Percentiles rank a stretch among this genome's conserved stretches.
These are phyloP conservation scores for Fusarium sp. DNA, from an alignment of 2,329 filamentous ascomycete genomes.

Conservation along the genomic window DNA sequence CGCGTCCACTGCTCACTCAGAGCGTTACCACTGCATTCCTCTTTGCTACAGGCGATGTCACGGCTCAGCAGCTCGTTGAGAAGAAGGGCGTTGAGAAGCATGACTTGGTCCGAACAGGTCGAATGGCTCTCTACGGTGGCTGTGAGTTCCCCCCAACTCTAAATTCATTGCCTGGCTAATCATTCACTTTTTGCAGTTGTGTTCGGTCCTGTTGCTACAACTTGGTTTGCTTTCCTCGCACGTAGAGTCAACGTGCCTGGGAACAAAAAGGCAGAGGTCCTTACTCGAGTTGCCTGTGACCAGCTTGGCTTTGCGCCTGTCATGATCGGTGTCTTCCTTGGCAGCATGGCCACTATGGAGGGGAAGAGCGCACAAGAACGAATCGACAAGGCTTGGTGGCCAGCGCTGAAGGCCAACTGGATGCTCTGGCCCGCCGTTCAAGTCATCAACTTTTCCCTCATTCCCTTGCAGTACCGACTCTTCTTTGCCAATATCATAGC, in stretches of 20 bases:
- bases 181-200: slow-evolving; percentile 63
- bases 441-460: slow-evolving; percentile 85
- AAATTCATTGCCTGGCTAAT: not conserved
- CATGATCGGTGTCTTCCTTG: slow-evolving; percentile 85
- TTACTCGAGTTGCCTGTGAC: slow-evolving; percentile 83
- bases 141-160: slow-evolving; percentile 60
- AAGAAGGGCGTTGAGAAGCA: slow-evolving; percentile 82
- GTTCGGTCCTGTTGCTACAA: slow-evolving; percentile 89
- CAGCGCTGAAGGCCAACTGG: slow-evolving; percentile 85
- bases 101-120: slow-evolving; percentile 76
- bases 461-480: slow-evolving; percentile 85
- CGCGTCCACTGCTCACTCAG: slow-evolving; percentile 88
- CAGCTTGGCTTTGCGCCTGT: slow-evolving; percentile 87
- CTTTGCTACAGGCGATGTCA: slow-evolving; percentile 90
- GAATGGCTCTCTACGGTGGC: slow-evolving; percentile 86
- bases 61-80: slow-evolving; percentile 93
- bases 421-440: slow-evolving; percentile 90
- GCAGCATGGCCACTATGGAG: slow-evolving; percentile 86
- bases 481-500: slow-evolving; percentile 87
- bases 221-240: slow-evolving; percentile 86
- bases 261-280: slow-evolving; percentile 75
- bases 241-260: slow-evolving; percentile 71
- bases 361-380: slow-evolving; percentile 73
- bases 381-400: slow-evolving; percentile 75
- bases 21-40: slow-evolving; percentile 90